A percentile compares a stretch with the other conserved stretches of the same genome.
These are phyloP conservation scores for Astrothelium subdiscretum DNA, from an alignment of 495 filamentous ascomycete genomes.

Conservation along the genomic window DNA sequence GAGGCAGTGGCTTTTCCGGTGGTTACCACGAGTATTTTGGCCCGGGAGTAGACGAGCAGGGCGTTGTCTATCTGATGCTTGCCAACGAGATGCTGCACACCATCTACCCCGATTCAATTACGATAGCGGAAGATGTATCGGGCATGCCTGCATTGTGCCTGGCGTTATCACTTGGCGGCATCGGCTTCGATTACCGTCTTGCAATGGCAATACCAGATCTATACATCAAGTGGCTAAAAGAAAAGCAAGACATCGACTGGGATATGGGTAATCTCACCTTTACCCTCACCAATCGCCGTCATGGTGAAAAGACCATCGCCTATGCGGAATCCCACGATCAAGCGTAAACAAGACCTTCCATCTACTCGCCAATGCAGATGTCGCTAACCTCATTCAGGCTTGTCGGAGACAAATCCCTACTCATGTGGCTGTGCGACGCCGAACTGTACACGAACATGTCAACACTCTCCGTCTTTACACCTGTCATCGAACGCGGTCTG, in stretches of 20 bases:
- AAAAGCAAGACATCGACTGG: constrained; percentile 85
- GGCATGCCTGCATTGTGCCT: constrained; percentile 95
- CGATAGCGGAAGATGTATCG: constrained; percentile 92
- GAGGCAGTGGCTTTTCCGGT: constrained; percentile 77
- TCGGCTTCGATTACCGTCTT: constrained; percentile 94
- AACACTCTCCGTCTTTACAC: constrained; percentile 64
- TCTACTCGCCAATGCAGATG: constrained; percentile 2
- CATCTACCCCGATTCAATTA: constrained; percentile 75
- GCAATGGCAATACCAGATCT: constrained; percentile 97
- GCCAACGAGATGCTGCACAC: constrained; percentile 93
- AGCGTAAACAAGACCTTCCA: constrained; percentile 55
- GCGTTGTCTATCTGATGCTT: constrained; percentile 88
- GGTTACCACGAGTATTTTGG: constrained; percentile 99
- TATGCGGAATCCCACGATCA: constrained; percentile 97
- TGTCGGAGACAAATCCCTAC: constrained; percentile 88
- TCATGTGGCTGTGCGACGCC: constrained; percentile 97
- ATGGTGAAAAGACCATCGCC: constrained; percentile 97
- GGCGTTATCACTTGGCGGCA: constrained; percentile 69
- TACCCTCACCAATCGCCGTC: constrained; percentile 81
- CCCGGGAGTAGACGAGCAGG: constrained; percentile 82
- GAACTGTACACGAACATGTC: constrained; percentile 99
- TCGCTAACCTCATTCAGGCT: constrained; percentile 48
- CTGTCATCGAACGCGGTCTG: constrained; percentile 83
- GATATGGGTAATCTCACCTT: constrained; percentile 75
- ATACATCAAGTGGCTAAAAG: constrained; percentile 98